Evolutionary conservation across 495 filamentous ascomycete species (phyloP), one percentile per base, ranked within the genome.

Genomic region (Aspergillus kassunensis): DNA sequence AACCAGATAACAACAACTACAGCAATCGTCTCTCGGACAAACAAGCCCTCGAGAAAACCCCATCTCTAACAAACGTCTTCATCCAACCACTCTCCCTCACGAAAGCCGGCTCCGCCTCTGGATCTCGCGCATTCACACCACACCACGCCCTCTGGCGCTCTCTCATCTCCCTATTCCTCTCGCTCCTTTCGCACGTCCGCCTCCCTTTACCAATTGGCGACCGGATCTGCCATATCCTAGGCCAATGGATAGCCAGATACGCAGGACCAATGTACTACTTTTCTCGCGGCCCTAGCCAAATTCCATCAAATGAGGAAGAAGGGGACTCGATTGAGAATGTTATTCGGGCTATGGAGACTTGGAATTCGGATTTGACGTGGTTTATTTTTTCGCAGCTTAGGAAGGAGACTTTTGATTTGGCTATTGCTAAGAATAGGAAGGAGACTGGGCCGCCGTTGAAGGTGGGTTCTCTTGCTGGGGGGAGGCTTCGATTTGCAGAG

Each of bases 311-410:
- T 4, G 24, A 27, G 24, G 24, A 31, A 21, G 58, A 68, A 33
- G 47, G 60, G 16, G 56, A 60, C 10, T 55, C 65, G 6, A 58
- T 66, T 29, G 58, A 73, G 31, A 45, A 58, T 7, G 67, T 67
- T 0, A 68, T 77, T 30, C 55, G 53, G 12, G 68, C 72, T 0
- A 75, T 77, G 73, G 65, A 71, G 52, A 64, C 67, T 3, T 75
- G 71, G 70, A 76, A 75, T 47, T 46, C 57, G n/a, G 73, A 76
- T 61, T 49, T 76, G 16, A 71, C 73, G 0, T 76, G 73, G 73
- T 71, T 74, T 49, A 51, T 75, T 4, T 75, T 76, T 31, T 55
- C 58, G 44, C 49, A 58, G 25, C 55, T 70, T 36, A 51, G 31
- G 18, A 34, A 10, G 2, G 46, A 44, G 30, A 44, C 56, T 18